phyloP scores from a whole-genome alignment of 202 grass and related monocot genomes.

The Schoenoplectus triqueter region DNA sequence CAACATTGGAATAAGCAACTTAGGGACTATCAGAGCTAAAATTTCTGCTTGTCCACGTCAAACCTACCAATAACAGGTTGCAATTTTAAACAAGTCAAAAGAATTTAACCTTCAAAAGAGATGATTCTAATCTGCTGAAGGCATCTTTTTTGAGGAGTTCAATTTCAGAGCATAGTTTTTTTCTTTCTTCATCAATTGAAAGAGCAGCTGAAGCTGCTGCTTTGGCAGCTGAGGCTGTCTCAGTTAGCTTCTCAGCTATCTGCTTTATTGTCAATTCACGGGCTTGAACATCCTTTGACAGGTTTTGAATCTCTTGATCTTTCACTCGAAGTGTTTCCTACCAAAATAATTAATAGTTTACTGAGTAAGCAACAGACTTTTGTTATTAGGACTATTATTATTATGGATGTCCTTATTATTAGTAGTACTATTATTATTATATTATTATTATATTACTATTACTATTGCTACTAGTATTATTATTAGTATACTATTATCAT shows the following conservation, averaged over 20 bases:
- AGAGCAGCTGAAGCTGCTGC: constrained; percentile 78
- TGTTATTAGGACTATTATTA: background rate
- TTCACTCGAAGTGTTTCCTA: constrained; percentile 94
- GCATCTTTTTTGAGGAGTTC: constrained; percentile 64
- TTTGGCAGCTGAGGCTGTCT: constrained; percentile 87
- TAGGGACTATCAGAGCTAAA: background rate
- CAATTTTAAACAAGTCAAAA: constrained; percentile 9
- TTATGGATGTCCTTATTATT: background rate
- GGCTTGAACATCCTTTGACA: constrained; percentile 76
- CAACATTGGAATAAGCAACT: background rate
- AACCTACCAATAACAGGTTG: background rate
- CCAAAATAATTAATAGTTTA: constrained; percentile 44
- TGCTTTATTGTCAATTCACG: constrained; percentile 79
- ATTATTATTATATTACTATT: no score
- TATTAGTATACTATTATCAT: no score
- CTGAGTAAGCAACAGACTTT: constrained; percentile 23
- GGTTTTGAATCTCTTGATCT: constrained; percentile 88
- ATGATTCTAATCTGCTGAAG: constrained; percentile 61
- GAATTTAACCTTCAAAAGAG: constrained; percentile 61
- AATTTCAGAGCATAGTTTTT: constrained; percentile 60
- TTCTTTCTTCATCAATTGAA: constrained; percentile 86
- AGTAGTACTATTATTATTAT: no score
- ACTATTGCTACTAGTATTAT: no score
- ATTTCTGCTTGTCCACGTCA: background rate
- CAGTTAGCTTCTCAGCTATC: constrained; percentile 83